phyloP scores from a whole-genome alignment of 306 rosid genomes.

The Styphnolobium japonicum region DNA sequence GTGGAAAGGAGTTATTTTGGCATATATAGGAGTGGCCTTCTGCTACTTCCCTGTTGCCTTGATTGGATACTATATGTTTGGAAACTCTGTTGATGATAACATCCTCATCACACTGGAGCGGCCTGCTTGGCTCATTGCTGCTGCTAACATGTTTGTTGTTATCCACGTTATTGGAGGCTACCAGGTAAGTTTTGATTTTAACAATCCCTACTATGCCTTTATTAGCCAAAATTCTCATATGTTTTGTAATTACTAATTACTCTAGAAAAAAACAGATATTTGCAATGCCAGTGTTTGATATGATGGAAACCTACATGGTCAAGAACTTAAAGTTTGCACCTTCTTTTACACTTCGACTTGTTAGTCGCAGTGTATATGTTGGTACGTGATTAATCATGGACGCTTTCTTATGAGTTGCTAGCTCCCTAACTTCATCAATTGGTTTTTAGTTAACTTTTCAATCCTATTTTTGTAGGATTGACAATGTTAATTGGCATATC shows the following conservation, averaged over 20 bases:
- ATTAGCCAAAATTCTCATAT: not conserved
- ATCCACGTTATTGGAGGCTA: conserved; percentile 81
- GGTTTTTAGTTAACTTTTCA: not conserved
- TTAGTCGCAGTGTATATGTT: conserved; percentile 44
- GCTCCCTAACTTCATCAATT: not conserved
- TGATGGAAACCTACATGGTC: conserved; percentile 69
- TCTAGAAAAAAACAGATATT: conserved; percentile 38
- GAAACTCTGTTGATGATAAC: conserved; percentile 49
- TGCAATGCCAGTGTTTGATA: conserved; percentile 89
- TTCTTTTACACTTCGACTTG: conserved; percentile 44
- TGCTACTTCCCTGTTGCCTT: conserved; percentile 83
- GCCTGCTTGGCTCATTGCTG: conserved; percentile 74
- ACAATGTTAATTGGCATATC: conserved; percentile 63
- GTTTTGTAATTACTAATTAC: not conserved
- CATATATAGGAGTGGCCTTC: conserved; percentile 72
- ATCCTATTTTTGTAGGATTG: conserved; percentile 36
- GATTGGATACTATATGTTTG: conserved; percentile 62
- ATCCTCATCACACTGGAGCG: conserved; percentile 37
- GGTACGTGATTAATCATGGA: conserved; percentile 37
- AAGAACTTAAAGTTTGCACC: conserved; percentile 42
- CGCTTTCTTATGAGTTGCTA: not conserved
- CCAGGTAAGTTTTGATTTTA: conserved; percentile 37
- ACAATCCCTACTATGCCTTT: not conserved
- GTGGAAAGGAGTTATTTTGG: conserved; percentile 79
- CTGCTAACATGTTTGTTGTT: conserved; percentile 72